phyloP scores from a whole-genome alignment of 1,139 yeast genomes.

The Scheffersomyces insectosa region DNA sequence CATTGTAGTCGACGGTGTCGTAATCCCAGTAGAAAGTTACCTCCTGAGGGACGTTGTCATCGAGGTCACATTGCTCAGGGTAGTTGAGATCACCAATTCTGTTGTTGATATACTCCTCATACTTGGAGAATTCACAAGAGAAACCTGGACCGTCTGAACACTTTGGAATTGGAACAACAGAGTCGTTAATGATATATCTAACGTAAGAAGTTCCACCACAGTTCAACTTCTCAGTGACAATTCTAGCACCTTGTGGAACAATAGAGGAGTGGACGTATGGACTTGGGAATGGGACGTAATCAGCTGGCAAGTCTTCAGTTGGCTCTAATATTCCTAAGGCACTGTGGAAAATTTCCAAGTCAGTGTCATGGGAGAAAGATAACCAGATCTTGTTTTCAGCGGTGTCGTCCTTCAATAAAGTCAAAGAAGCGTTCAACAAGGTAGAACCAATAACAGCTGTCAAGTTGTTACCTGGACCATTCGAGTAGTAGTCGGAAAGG shows the following conservation, averaged over 20 bases:
- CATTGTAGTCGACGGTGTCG: slow-evolving; percentile 6
- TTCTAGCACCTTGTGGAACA: slow-evolving; percentile 58
- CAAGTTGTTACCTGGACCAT: slow-evolving; percentile 22
- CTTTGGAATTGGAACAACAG: slow-evolving; percentile 52
- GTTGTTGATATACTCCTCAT: slow-evolving; percentile 29
- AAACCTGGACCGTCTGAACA: slow-evolving; percentile 61
- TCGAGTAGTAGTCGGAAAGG: slow-evolving; percentile 35
- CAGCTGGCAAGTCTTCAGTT: slow-evolving; percentile 26
- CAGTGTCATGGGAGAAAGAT: slow-evolving; percentile 62
- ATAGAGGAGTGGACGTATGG: slow-evolving; percentile 48
- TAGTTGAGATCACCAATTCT: slow-evolving; percentile 32
- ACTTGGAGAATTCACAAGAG: slow-evolving; percentile 51
- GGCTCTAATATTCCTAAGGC: slow-evolving; percentile 52
- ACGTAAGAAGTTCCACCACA: slow-evolving; percentile 45
- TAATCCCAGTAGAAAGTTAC: slow-evolving; percentile 16
- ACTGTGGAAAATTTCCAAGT: slow-evolving; percentile 49
- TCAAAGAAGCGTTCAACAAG: slow-evolving; percentile 32
- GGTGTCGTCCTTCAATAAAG: slow-evolving; percentile 26
- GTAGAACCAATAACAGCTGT: slow-evolving; percentile 30
- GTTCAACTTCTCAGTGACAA: slow-evolving; percentile 48
- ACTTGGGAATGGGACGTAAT: slow-evolving; percentile 36
- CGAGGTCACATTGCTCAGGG: slow-evolving; percentile 29
- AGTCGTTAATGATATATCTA: slow-evolving; percentile 54
- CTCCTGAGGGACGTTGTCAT: slow-evolving; percentile 9
- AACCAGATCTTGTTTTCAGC: slow-evolving; percentile 38